Evolutionary conservation across 2,329 filamentous ascomycete genomes (phyloP).

Genomic region (Chaetomium strumarium): DNA sequence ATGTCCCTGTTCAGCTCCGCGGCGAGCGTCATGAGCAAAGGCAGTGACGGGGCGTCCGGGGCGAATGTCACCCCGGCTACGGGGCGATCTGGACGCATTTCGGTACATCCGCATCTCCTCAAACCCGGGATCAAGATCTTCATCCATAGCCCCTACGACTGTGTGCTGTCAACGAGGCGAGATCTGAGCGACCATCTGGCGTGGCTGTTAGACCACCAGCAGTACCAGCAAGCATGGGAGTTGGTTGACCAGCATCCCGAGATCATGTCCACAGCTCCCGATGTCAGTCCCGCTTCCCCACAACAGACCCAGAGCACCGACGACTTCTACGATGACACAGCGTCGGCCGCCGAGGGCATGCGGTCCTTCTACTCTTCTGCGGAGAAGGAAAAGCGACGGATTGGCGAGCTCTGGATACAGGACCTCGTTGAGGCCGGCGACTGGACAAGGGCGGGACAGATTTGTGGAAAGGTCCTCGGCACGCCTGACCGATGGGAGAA

Average conservation of each 20-base stretch:
- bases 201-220: slow-evolving; percentile 78
- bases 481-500: slow-evolving; percentile 85
- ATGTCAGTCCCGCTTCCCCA: slow-evolving; percentile 35
- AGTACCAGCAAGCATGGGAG: slow-evolving; percentile 82
- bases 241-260: slow-evolving; percentile 85
- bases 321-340: slow-evolving; percentile 70
- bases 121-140: slow-evolving; percentile 67
- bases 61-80: slow-evolving; percentile 38
- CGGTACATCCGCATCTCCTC: slow-evolving; percentile 49
- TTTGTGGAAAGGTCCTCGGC: slow-evolving; percentile 77
- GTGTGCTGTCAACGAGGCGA: slow-evolving; percentile 82
- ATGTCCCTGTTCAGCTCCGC: slow-evolving; percentile 81
- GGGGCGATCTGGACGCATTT: slow-evolving; percentile 25
- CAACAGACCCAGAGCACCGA: slow-evolving; percentile 36
- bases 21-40: slow-evolving; percentile 64
- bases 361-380: slow-evolving; percentile 56
- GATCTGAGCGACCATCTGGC: slow-evolving; percentile 78
- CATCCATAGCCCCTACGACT: slow-evolving; percentile 94
- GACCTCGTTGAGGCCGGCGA: slow-evolving; percentile 69
- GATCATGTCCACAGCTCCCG: slow-evolving; percentile 42
- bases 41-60: slow-evolving; percentile 52
- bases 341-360: slow-evolving; percentile 56
- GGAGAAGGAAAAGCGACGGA: slow-evolving; percentile 81
- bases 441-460: slow-evolving; percentile 71
- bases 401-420: slow-evolving; percentile 90